A percentile compares a stretch with the other conserved stretches of the same genome.
phyloP scores from a whole-genome alignment of 305 asterid genomes.

The Solanum hybrid region DNA sequence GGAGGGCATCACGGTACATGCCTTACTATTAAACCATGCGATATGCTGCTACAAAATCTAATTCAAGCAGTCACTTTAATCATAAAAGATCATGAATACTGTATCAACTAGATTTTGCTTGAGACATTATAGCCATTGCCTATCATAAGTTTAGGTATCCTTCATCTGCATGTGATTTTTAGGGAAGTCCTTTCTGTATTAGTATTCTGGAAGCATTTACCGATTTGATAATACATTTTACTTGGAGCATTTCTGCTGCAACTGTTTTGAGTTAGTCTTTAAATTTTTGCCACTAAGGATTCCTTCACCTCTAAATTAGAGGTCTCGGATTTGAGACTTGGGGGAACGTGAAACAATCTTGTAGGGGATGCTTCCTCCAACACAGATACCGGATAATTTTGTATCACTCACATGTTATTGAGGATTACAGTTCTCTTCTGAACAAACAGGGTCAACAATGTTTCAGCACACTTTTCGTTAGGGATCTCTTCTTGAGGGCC shows the following conservation, averaged over 20 bases:
- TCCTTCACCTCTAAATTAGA: not conserved
- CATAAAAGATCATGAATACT: not conserved
- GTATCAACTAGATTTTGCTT: not conserved
- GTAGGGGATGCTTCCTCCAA: not conserved
- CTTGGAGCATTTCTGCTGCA: not conserved
- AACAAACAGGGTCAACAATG: not conserved
- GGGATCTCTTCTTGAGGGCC: not conserved
- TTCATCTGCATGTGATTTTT: not conserved
- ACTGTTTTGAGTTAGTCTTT: not conserved
- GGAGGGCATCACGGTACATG: slow-evolving; percentile 39
- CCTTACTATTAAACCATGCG: slow-evolving; percentile 21
- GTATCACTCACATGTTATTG: not conserved
- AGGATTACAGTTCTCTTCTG: not conserved
- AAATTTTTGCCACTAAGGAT: not conserved
- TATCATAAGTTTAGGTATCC: not conserved
- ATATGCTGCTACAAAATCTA: not conserved
- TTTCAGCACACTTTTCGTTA: not conserved
- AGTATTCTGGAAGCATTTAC: not conserved
- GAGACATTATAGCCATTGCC: not conserved
- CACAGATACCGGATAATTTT: not conserved
- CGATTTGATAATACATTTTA: not conserved
- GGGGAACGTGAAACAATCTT: not conserved
- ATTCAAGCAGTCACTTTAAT: not conserved
- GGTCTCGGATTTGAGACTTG: not conserved
- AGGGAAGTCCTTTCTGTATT: not conserved